Conservation (phyloP, 1,284 basidiomycete genomes). For the Neolentinus lepideus region DNA sequence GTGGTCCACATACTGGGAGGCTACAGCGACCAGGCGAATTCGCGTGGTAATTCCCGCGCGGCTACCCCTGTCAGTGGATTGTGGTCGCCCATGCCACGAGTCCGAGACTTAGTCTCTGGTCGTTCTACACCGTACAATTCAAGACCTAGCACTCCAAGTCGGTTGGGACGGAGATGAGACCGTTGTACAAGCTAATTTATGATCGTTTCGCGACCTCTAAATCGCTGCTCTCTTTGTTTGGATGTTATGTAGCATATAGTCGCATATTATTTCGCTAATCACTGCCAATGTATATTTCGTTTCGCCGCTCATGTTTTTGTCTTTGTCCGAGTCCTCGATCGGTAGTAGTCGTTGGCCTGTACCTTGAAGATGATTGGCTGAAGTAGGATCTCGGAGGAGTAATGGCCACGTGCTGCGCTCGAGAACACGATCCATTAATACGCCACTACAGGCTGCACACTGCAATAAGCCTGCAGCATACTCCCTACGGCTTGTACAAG, state of each 20-base stretch:
- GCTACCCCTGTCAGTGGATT: constrained; percentile 41
- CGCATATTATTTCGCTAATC: background rate
- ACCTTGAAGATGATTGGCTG: background rate
- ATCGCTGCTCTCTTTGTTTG: background rate
- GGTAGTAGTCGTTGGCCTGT: no score
- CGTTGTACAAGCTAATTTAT: background rate
- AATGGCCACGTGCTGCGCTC: background rate
- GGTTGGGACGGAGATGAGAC: constrained; percentile 21
- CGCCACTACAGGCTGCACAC: background rate
- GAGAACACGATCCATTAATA: background rate
- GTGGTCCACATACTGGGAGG: constrained; percentile 66
- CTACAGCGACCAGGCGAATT: constrained; percentile 57
- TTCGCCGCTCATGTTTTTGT: background rate
- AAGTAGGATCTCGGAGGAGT: background rate
- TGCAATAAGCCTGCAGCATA: no score
- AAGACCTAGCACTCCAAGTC: constrained; percentile 60
- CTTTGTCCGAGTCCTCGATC: no score
- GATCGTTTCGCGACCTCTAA: background rate
- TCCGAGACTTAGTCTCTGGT: constrained; percentile 25
- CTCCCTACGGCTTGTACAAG: background rate
- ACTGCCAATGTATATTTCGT: background rate
- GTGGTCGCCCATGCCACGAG: constrained; percentile 33
- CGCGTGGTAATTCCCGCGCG: constrained; percentile 53
- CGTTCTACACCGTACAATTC: constrained; percentile 41
- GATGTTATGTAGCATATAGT: background rate